Evolutionary conservation across 2,329 filamentous ascomycete genomes (phyloP), one percentile per base, ranked within the genome.

Genomic region (Ophiostoma pallidulum): DNA sequence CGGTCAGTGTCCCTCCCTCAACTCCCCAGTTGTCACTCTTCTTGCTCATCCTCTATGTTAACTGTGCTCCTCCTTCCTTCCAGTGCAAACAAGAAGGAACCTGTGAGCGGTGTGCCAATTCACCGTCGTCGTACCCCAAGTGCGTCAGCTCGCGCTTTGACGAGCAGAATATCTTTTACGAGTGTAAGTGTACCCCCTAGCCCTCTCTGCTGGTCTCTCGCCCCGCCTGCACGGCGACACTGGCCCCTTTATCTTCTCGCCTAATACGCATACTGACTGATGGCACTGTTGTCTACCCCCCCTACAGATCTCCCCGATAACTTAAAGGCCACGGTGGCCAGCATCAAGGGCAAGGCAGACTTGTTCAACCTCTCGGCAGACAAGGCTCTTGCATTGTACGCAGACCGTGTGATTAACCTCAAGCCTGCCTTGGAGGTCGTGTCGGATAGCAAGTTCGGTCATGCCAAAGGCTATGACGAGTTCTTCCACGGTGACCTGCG

Each of bases 111-210:
- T 46, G 31, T 12, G 19, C 37, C 29, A 24, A 36, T 3, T 24
- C 36, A 14, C n/a, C 31, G 3, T 3, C n/a, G 4, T 3, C 3
- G 3, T 29, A 20, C 16, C 48, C 43, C 8, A 10, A 31, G 8
- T 50, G 48, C 36, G 13, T 44, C 14, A 18, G 24, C 13, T 41
- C 29, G 16, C 33, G 28, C 3, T 46, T 50, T 16, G 8, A 31
- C 4, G 20, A 46, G 12, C 48, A 50, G 28, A 51, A 51, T 26
- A 33, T 51, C 36, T 51, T 47, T 14, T 4, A 31, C 6, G 24
- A 41, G 9, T 35, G 48, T 50, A 18, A 4, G 48, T 36, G 3
- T 8, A 24, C 13, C 18, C 8, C 16, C 26, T 12, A 4, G 26
- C 13, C 22, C 10, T 39, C 13, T 26, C n/a, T n/a, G n/a, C n/a